Conservation (phyloP, 2,329 filamentous ascomycete genomes). For the Verticillium isaacii region DNA sequence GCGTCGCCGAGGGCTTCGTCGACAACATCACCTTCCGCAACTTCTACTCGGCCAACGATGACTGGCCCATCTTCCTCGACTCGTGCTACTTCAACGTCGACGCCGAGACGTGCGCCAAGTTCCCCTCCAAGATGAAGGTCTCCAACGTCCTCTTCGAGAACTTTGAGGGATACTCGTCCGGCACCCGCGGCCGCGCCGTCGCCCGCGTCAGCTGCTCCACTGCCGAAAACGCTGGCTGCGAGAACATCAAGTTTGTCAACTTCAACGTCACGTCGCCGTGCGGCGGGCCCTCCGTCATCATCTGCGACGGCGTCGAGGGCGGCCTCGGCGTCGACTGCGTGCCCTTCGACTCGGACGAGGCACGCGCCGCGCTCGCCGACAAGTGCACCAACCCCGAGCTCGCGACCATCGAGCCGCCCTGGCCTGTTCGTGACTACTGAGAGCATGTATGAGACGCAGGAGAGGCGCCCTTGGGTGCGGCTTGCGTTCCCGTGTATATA, state of each 20-base stretch:
- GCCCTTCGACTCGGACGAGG: slow-evolving; percentile 26
- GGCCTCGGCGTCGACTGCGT: slow-evolving; percentile 28
- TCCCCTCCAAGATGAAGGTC: slow-evolving; percentile 49
- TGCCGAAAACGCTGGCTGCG: slow-evolving; percentile 46
- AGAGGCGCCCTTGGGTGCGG: too few relatives aligned
- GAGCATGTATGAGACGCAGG: not conserved
- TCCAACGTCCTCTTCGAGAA: slow-evolving; percentile 54
- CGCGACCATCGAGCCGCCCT: slow-evolving; percentile 14
- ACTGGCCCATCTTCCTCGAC: slow-evolving; percentile 55
- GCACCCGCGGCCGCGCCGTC: slow-evolving; percentile 47
- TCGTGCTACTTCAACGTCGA: slow-evolving; percentile 47
- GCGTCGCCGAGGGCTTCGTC: slow-evolving; percentile 52
- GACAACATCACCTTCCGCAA: slow-evolving; percentile 57
- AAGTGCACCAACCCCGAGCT: slow-evolving; percentile 20
- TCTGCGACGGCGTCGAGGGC: slow-evolving; percentile 43
- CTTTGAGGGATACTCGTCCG: slow-evolving; percentile 48
- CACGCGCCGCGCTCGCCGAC: slow-evolving; percentile 21
- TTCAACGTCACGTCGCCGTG: slow-evolving; percentile 50
- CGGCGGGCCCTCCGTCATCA: slow-evolving; percentile 34
- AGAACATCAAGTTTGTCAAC: slow-evolving; percentile 47
- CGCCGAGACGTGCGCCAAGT: slow-evolving; percentile 52
- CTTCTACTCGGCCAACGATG: slow-evolving; percentile 52
- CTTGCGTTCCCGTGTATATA: not conserved
- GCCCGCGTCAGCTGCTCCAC: slow-evolving; percentile 50
- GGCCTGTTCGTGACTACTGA: slow-evolving; percentile 4